Base-by-base conservation (phyloP, 2,329 filamentous ascomycete species). In the Rhynchosporium secalis region DNA sequence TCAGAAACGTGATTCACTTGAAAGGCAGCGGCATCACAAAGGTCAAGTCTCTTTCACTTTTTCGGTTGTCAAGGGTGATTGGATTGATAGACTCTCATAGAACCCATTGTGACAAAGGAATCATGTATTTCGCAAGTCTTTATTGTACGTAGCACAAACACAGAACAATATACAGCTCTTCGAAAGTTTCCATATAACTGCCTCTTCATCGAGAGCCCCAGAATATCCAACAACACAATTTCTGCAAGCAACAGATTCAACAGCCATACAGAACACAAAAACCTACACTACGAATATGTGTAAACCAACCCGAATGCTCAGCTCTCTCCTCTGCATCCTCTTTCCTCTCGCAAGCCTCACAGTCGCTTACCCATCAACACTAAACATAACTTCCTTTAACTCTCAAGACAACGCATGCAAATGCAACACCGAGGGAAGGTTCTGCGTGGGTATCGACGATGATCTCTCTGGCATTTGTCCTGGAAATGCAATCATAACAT, bases 401-500 rank as follows among this genome's bases (percentile, higher is more conserved):
- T 46, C 48, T 52, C 15, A 33, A 52, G 8, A n/a, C 48, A 10
- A 38, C 13, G 12, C 15, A 38, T 52, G 48, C 33, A 52, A 3
- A 6, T 52, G 48, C 15, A 4, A 4, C 13, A 38, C 9, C 7
- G 31, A 52, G 36, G 48, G 48, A 9, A 36, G 31, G 20, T 52
- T 52, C 8, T 52, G 48, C 15, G 7, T 52, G 5, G 48, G 48
- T 3, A 8, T 52, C 31, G 31, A 10, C 10, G 31, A 20, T 4
- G 7, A 31, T 26, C 31, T 52, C 4, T 38, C 5, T 7, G 48
- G 48, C 2, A 26, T 20, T 33, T 52, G 48, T 20, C 48, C 48
- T 20, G 48, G 31, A 20, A n/a, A 52, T 10, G 33, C 48, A 8
- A 52, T 52, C 48, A 52, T 52, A 13, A 52, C 31, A 10, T 52